Evolutionary conservation across 176 grass and related monocot species (phyloP), one percentile per base, ranked within the genome.

Genomic region (Oryza brachyantha): DNA sequence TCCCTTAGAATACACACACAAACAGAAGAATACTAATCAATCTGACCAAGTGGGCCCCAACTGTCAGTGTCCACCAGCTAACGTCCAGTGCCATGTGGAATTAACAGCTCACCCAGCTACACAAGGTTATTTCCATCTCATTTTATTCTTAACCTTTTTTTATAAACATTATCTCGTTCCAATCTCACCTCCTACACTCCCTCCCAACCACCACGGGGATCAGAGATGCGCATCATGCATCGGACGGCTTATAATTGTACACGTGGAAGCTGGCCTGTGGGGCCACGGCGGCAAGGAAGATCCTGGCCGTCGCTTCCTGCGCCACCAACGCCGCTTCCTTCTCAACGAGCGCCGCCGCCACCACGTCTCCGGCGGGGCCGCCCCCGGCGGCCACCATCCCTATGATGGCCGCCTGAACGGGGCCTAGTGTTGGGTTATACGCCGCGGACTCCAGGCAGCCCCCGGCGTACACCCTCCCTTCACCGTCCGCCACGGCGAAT

Each of bases 401-500:
- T 5, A 97, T 75, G 86, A 94, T 92, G 79, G 91, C 95, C 29
- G 87, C 54, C 95, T 97, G 95, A 29, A 92, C 79, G 39, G 95
- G 95, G 13, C 91, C 89, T n/a, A 97, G 87, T 7, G 89, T 94
- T 9, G 95, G 95, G 77, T 97, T 97, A 75, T 94, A 97, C 28
- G 95, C 95, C 3, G 95, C 95, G 1, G 91, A 94, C 54, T 97
- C 95, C 1, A 82, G 64, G 78, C 88, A 94, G 0, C 91, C 84
- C 10, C 94, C 91, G 36, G 84, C 89, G 73, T 92, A 90, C 64
- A 97, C 90, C 71, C 55, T 84, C 22, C 89, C 91, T 19, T 82
- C 82, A 0, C 76, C 60, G 84, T 94, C 91, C 21, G 80, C 94
- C 73, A 97, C 91, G n/a, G 94, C 79, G 57, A 97, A 92, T 5